phyloP scores from a whole-genome alignment of 2,329 filamentous ascomycete species.

The Nemania bipapillata region DNA sequence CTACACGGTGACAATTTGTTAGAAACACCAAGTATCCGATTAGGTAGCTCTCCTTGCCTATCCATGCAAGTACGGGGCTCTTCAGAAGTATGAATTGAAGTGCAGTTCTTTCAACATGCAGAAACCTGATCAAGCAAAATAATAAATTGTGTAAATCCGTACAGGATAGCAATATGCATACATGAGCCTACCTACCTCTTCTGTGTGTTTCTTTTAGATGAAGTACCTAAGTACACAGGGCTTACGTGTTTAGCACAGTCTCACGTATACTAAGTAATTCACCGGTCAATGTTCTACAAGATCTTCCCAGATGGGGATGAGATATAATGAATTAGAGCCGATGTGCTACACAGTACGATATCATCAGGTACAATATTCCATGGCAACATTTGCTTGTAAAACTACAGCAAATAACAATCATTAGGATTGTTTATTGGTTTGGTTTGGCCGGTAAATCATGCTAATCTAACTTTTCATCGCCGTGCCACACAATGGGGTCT shows the following conservation, averaged over 20 bases:
- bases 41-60: no score
- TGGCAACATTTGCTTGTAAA: no score
- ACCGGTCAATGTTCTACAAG: neutral
- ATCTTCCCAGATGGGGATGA: neutral
- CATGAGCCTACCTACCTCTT: neutral
- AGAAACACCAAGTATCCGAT: no score
- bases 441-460: neutral
- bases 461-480: neutral
- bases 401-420: no score
- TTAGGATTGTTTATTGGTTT: neutral
- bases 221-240: neutral
- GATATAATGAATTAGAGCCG: neutral
- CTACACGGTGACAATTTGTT: no score
- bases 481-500: slow-evolving; percentile 1
- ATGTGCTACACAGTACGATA: neutral
- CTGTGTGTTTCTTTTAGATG: neutral
- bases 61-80: no score
- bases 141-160: no score
- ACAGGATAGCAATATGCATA: no score
- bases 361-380: neutral
- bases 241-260: neutral
- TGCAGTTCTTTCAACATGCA: neutral
- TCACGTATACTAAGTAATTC: neutral
- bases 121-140: no score
- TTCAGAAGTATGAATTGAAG: neutral